Evolutionary conservation across 148 eudicot genomes (phyloP).

Genomic region (Chenopodium quinoa): DNA sequence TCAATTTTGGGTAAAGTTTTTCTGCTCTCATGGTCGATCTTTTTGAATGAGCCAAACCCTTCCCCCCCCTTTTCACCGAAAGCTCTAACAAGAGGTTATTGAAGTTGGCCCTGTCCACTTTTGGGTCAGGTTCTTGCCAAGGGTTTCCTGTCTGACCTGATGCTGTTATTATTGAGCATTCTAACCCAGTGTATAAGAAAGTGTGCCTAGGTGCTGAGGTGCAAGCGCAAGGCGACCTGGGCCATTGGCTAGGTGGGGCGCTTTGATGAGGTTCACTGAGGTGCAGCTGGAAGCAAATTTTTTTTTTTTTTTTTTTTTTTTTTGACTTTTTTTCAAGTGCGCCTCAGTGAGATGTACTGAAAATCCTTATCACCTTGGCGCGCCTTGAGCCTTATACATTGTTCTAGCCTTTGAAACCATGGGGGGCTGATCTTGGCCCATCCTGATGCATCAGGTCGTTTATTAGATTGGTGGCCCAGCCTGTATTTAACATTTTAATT

Average conservation of each 20-base stretch:
- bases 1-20: constrained; percentile 68
- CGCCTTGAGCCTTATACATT: too few species aligned
- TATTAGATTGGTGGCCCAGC: neutral
- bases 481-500: neutral
- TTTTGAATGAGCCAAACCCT: neutral
- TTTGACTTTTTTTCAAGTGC: too few species aligned
- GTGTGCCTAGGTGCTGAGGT: too few species aligned
- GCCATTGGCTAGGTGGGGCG: too few species aligned
- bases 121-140: too few species aligned
- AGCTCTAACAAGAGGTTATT: neutral
- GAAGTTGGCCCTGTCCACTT: neutral
- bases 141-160: neutral
- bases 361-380: too few species aligned
- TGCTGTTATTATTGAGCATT: neutral
- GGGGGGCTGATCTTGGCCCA: neutral
- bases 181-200: too few species aligned
- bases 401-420: neutral
- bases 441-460: neutral
- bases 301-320: too few species aligned
- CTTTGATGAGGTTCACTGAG: too few species aligned
- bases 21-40: neutral
- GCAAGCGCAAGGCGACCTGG: too few species aligned
- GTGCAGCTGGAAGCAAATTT: too few species aligned
- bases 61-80: neutral
- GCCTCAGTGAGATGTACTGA: too few species aligned